Evolutionary conservation across 495 filamentous ascomycete species (phyloP).

Genomic region (Penicillium paxilli): DNA sequence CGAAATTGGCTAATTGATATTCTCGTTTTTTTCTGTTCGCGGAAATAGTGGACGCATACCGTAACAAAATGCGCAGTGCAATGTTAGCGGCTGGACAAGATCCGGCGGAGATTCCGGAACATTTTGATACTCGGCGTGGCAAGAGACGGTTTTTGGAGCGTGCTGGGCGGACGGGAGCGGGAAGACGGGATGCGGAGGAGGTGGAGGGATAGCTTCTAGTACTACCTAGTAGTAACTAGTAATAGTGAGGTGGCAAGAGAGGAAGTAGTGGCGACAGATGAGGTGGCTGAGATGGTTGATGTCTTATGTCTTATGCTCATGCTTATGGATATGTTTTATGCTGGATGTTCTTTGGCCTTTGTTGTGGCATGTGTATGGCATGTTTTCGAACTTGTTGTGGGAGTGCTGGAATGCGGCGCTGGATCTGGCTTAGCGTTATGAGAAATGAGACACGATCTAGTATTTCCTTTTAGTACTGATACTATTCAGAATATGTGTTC

Average conservation of each 20-base stretch:
- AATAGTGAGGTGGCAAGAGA: too few relatives aligned
- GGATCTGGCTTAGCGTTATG: not conserved
- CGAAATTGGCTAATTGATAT: too few relatives aligned
- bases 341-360: too few relatives aligned
- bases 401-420: not conserved
- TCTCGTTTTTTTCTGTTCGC: too few relatives aligned
- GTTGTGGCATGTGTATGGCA: not conserved
- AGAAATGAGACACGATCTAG: not conserved
- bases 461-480: not conserved
- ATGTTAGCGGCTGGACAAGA: conserved; percentile 76
- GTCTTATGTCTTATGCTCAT: too few relatives aligned
- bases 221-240: too few relatives aligned
- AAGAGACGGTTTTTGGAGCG: conserved; percentile 83
- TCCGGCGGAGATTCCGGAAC: conserved; percentile 65
- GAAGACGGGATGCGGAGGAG: conserved; percentile 40
- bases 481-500: too few relatives aligned
- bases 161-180: conserved; percentile 25
- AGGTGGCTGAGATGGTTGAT: too few relatives aligned
- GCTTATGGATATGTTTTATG: conserved; percentile 5
- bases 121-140: conserved; percentile 86
- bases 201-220: conserved; percentile 38
- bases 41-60: conserved; percentile 81
- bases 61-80: conserved; percentile 84
- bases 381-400: not conserved
- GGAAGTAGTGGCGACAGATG: too few relatives aligned